Evolutionary conservation across 768 basidiomycete species (phyloP).

Genomic region (Baorangia bicolor): DNA sequence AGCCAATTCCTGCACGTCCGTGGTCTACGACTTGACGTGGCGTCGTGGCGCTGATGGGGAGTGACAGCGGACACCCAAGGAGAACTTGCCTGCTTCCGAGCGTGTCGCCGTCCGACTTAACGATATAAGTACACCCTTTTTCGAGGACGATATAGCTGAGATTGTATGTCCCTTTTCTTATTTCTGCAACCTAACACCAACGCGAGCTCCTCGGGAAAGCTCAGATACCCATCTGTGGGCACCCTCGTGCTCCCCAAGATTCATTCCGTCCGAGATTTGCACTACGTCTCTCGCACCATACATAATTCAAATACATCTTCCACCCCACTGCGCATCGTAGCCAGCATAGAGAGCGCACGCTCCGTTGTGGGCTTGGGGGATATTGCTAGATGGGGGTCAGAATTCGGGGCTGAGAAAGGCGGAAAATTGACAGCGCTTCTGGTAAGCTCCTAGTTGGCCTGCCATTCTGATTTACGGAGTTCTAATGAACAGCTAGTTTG

Average conservation of each 20-base stretch:
- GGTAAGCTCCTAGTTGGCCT: conserved; percentile 26
- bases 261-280: conserved; percentile 64
- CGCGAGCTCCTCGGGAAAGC: conserved; percentile 32
- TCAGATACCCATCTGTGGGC: conserved; percentile 46
- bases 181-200: conserved; percentile 3
- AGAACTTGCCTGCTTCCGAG: conserved; percentile 41
- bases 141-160: conserved; percentile 58
- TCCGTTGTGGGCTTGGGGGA: conserved; percentile 63
- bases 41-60: conserved; percentile 15
- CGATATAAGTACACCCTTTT: conserved; percentile 62
- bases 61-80: conserved; percentile 25
- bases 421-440: conserved; percentile 63
- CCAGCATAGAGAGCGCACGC: conserved; percentile 83
- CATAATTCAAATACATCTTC: conserved; percentile 20
- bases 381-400: conserved; percentile 70
- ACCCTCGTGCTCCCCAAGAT: conserved; percentile 87
- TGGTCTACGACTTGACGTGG: conserved; percentile 4
- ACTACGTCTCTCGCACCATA: conserved; percentile 50
- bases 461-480: neutral
- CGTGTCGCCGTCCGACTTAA: conserved; percentile 75
- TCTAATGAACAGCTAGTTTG: conserved; percentile 59
- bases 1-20: conserved; percentile 55
- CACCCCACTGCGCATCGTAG: conserved; percentile 59
- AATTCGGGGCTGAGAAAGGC: conserved; percentile 42
- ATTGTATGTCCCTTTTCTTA: conserved; percentile 42